Evolutionary conservation across 495 filamentous ascomycete genomes (phyloP).

Genomic region (Annulohypoxylon maeteangense): DNA sequence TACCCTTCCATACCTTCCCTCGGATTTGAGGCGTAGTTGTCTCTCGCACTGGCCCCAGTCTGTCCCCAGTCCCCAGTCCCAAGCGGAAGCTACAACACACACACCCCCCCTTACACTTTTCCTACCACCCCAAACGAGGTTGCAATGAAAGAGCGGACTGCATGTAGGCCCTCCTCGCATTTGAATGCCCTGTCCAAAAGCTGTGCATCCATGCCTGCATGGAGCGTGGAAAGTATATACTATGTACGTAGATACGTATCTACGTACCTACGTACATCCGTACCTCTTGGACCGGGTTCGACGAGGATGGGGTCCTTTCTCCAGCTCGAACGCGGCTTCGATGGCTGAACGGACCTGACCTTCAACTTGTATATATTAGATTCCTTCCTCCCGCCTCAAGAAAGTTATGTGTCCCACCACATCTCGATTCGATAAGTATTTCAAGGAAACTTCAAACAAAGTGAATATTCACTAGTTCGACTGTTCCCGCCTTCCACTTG

Average conservation of each 20-base stretch:
- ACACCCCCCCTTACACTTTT: conserved; percentile 12
- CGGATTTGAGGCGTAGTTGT: conserved; percentile 34
- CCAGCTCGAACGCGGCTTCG: conserved; percentile 36
- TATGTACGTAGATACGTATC: conserved; percentile 35
- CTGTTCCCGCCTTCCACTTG: not conserved
- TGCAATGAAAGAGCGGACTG: conserved; percentile 48
- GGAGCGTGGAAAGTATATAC: conserved; percentile 7
- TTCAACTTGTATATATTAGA: conserved; percentile 42
- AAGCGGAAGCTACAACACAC: conserved; percentile 7
- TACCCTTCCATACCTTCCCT: conserved; percentile 21
- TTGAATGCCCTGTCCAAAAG: conserved; percentile 43
- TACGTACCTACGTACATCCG: conserved; percentile 3
- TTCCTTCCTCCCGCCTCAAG: conserved; percentile 37
- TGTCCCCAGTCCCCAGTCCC: conserved; percentile 10
- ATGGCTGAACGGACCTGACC: conserved; percentile 28
- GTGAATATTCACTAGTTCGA: conserved; percentile 12
- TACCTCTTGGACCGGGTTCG: not conserved
- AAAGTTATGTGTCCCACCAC: conserved; percentile 40
- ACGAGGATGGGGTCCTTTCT: conserved; percentile 24
- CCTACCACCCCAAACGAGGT: conserved; percentile 30
- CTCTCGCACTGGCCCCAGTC: conserved; percentile 40
- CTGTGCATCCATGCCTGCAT: conserved; percentile 30
- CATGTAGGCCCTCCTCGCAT: conserved; percentile 43
- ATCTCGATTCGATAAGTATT: conserved; percentile 26
- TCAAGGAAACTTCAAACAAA: conserved; percentile 15